Conservation (phyloP, 108 stramenopile species). For the Aurantiochytrium sp. region DNA sequence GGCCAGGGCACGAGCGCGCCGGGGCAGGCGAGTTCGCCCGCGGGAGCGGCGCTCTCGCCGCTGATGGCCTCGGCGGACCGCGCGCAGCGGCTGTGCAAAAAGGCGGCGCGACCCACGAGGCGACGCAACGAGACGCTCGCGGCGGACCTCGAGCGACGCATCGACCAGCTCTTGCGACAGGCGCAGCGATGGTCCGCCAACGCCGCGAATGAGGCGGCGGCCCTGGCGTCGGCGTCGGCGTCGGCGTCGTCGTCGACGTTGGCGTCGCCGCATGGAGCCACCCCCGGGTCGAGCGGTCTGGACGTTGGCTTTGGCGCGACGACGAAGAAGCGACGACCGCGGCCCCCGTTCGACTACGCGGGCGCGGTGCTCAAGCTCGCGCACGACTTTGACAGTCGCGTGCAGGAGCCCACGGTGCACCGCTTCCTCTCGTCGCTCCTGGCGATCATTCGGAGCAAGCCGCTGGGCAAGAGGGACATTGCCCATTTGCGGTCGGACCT, state of each 20-base stretch:
- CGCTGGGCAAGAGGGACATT: background rate
- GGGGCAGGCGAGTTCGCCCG: too few species aligned
- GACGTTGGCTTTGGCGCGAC: too few species aligned
- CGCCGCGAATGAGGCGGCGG: too few species aligned
- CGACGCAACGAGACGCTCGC: background rate
- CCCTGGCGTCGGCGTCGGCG: too few species aligned
- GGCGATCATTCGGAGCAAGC: background rate
- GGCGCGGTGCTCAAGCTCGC: background rate
- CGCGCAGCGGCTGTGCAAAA: background rate
- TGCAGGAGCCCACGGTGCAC: background rate
- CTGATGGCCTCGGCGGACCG: background rate
- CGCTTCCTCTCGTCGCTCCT: background rate
- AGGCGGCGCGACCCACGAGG: background rate
- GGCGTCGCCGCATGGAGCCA: too few species aligned
- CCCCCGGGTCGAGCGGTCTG: too few species aligned
- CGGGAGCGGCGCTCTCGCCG: background rate
- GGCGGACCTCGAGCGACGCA: background rate
- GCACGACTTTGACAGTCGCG: slow-evolving; percentile 7
- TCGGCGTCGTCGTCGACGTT: too few species aligned
- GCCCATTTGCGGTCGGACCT: background rate
- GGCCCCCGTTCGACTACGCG: background rate
- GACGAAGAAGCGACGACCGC: background rate
- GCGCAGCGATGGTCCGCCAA: background rate
- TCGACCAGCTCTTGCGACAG: background rate
- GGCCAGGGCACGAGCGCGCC: too few species aligned